Evolutionary conservation across 306 rosid species (phyloP).

Genomic region (Castanea sativa): DNA sequence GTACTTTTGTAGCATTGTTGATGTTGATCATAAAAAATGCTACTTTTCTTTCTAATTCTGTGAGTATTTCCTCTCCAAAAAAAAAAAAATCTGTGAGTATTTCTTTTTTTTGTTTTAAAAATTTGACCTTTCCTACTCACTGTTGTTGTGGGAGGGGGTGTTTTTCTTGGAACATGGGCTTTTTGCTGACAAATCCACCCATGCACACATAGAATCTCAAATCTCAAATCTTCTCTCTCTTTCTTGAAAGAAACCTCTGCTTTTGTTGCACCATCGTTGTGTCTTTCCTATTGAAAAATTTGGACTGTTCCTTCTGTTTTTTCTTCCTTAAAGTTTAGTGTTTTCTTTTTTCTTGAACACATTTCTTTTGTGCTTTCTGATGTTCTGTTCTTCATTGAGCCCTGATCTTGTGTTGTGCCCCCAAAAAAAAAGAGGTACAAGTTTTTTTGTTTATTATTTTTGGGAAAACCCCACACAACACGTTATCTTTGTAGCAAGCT

Average conservation of each 20-base stretch:
- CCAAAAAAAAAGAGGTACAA: background rate
- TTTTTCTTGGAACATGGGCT: constrained; percentile 53
- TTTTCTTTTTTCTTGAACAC: background rate
- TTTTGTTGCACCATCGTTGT: constrained; percentile 7
- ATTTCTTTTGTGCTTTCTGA: background rate
- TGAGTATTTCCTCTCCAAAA: background rate
- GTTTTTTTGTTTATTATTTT: background rate
- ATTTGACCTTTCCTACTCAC: constrained; percentile 8
- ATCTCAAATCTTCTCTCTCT: constrained; percentile 22
- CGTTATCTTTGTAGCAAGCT: background rate
- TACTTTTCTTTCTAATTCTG: background rate
- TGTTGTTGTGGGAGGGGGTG: constrained; percentile 12
- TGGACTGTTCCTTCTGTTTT: constrained; percentile 37
- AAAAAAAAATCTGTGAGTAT: background rate
- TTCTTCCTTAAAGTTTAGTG: constrained; percentile 4
- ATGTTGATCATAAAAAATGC: background rate
- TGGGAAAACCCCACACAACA: constrained; percentile 1
- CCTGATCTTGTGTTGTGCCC: constrained; percentile 3
- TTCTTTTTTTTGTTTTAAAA: background rate
- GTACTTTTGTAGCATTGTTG: background rate
- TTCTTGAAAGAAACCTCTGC: constrained; percentile 24
- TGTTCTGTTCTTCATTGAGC: constrained; percentile 26
- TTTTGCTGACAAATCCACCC: constrained; percentile 36
- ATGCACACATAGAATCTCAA: constrained; percentile 58
- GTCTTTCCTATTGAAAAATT: constrained; percentile 9